These are phyloP conservation scores for Immersiella caudata DNA, from an alignment of 495 filamentous ascomycete genomes.

Conservation along the genomic window DNA sequence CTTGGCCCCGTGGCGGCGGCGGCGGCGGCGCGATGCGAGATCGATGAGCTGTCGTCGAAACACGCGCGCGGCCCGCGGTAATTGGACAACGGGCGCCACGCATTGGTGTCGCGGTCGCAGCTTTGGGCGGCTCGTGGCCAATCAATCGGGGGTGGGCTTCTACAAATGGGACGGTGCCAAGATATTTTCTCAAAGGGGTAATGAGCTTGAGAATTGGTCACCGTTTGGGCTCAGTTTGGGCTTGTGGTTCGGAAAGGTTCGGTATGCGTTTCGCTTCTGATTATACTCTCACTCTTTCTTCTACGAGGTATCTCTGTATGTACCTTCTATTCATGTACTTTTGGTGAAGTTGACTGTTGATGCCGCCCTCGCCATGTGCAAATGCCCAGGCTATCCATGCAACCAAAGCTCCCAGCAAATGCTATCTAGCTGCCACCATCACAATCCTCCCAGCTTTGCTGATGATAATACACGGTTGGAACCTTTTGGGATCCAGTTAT, in stretches of 20 bases:
- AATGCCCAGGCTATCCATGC: neutral
- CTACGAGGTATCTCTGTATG: neutral
- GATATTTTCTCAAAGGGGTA: neutral
- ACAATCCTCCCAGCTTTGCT: no score
- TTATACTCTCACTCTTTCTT: neutral
- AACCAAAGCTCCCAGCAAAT: neutral
- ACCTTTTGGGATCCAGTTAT: no score
- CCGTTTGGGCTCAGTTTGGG: neutral
- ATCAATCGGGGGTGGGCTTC: neutral
- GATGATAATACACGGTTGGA: no score
- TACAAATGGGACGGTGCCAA: conserved; percentile 11
- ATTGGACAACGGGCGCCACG: conserved; percentile 6
- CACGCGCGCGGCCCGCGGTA: conserved; percentile 10
- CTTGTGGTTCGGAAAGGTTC: neutral
- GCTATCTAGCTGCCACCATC: conserved; percentile 1
- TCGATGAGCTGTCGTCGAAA: conserved; percentile 4
- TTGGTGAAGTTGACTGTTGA: no score
- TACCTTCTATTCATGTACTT: no score
- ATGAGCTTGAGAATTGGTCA: neutral
- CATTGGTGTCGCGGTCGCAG: neutral
- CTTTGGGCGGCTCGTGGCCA: conserved; percentile 12
- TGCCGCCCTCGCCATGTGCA: no score
- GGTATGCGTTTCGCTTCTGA: neutral
- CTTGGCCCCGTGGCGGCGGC: no score
- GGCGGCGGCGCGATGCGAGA: no score